Conservation (phyloP, 2,329 filamentous ascomycete genomes). For the Phyllosticta capitalensis region DNA sequence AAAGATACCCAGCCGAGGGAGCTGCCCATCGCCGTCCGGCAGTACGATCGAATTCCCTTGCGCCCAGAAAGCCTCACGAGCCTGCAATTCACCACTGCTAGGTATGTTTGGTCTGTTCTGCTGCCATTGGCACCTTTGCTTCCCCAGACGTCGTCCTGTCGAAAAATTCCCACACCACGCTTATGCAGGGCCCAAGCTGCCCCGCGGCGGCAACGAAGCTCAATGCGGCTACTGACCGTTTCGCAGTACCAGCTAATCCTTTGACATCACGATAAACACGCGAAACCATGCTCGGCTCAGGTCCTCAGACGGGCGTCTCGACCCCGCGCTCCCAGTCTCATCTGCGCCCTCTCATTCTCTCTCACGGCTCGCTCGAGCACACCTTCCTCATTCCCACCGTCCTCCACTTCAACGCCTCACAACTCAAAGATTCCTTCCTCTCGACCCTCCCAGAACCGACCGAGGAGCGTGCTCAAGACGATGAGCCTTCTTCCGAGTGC, state of each 20-base stretch:
- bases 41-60: constrained; percentile 12
- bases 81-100: background rate
- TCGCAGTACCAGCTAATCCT: constrained; percentile 1
- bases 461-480: constrained; percentile 94
- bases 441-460: constrained; percentile 80
- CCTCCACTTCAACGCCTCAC: constrained; percentile 90
- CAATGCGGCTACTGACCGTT: constrained; percentile 1
- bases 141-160: background rate
- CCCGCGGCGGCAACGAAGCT: background rate
- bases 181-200: background rate
- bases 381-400: constrained; percentile 91
- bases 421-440: constrained; percentile 85
- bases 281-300: constrained; percentile 70
- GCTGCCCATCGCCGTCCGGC: constrained; percentile 4
- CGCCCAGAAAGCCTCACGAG: background rate
- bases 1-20: constrained; percentile 9
- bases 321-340: constrained; percentile 91
- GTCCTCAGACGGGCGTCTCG: constrained; percentile 90
- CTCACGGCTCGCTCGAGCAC: constrained; percentile 91
- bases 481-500: constrained; percentile 91
- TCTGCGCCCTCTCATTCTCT: constrained; percentile 79
- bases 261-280: constrained; percentile 14
- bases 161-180: background rate
- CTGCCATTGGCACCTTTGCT: background rate
- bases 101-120: background rate